Evolutionary conservation across 1,284 basidiomycete species (phyloP).

Genomic region (Melampsora larici-populina): DNA sequence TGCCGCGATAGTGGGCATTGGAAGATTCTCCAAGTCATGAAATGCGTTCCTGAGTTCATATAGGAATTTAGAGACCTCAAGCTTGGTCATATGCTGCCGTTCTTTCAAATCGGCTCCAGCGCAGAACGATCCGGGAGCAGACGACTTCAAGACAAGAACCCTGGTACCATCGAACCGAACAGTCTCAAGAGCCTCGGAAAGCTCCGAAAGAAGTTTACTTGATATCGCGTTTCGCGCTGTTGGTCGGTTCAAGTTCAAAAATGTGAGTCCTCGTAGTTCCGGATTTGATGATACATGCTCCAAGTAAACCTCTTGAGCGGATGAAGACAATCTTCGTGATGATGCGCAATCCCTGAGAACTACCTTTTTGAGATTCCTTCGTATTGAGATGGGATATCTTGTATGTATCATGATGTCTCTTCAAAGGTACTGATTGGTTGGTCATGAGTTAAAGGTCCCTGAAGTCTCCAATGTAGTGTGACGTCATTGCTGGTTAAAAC

Average conservation of each 20-base stretch:
- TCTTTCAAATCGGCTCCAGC: conserved; percentile 88
- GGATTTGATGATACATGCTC: conserved; percentile 16
- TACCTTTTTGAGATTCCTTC: neutral
- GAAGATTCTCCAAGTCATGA: conserved; percentile 70
- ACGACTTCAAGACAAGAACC: conserved; percentile 73
- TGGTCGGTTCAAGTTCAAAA: conserved; percentile 68
- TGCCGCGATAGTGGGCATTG: conserved; percentile 83
- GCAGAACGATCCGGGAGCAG: conserved; percentile 74
- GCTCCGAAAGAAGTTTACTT: conserved; percentile 64
- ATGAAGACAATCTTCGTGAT: conserved; percentile 2
- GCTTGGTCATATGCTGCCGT: conserved; percentile 71
- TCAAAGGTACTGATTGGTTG: neutral
- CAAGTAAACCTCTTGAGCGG: conserved; percentile 21
- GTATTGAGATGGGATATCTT: neutral
- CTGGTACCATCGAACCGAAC: conserved; percentile 60
- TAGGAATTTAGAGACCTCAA: conserved; percentile 75
- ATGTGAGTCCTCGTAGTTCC: conserved; percentile 52
- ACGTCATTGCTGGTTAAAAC: neutral
- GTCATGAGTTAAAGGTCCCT: no score
- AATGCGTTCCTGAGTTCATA: conserved; percentile 70
- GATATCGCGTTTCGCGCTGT: conserved; percentile 87
- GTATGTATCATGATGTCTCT: neutral
- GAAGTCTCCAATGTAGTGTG: neutral
- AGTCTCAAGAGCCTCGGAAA: conserved; percentile 41
- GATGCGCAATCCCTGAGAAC: neutral